These are phyloP conservation scores for Fusarium burgessii DNA, from an alignment of 2,329 filamentous ascomycete species.

Conservation along the genomic window DNA sequence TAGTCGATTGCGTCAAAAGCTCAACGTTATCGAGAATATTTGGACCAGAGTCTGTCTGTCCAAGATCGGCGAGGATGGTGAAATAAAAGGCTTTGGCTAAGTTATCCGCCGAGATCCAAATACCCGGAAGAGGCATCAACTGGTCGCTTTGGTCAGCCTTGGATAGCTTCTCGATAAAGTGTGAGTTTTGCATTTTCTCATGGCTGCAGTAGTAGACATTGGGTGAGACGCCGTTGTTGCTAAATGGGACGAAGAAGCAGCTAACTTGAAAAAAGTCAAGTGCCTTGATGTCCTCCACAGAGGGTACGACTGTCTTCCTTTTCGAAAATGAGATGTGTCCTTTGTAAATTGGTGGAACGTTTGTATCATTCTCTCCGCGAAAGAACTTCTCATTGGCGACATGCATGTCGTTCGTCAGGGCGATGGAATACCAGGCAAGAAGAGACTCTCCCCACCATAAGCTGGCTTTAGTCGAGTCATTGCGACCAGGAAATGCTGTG, in stretches of 20 bases:
- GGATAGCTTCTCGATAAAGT: background rate
- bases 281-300: background rate
- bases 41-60: rapidly evolving
- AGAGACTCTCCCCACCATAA: constrained; percentile 2
- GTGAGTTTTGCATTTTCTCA: background rate
- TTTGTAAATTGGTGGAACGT: background rate
- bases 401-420: constrained; percentile 1
- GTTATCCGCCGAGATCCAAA: background rate
- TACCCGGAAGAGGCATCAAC: background rate
- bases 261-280: background rate
- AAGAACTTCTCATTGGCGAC: background rate
- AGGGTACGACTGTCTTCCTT: background rate
- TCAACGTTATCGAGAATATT: background rate
- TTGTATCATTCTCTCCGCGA: background rate
- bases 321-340: background rate
- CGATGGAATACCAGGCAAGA: background rate
- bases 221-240: background rate
- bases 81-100: background rate
- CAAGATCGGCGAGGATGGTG: background rate
- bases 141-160: background rate
- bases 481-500: background rate
- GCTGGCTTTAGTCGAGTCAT: background rate
- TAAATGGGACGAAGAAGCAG: background rate
- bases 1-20: background rate
- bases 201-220: background rate